Evolutionary conservation across 441 rosid species (phyloP), one percentile per base, ranked within the genome.

Genomic region (Manihot esculenta): DNA sequence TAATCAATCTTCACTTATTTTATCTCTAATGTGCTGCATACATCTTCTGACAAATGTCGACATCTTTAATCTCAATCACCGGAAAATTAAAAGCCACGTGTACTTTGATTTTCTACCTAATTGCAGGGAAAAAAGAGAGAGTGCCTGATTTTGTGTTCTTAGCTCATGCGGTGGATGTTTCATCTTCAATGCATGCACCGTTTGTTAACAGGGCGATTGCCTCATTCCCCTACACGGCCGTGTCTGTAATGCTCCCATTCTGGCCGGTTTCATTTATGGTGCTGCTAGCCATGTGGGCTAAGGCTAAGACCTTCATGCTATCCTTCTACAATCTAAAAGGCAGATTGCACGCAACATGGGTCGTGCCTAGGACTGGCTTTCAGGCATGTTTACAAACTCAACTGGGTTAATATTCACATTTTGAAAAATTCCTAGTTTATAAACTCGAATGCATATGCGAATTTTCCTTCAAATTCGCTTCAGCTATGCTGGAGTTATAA

Each of bases 141-240:
- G 87, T 80, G 15, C 89, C 99, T 18, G 97, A 91, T 78, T 95
- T 95, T 20, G 99, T 95, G 66, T 95, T 95, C 89, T 81, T 95
- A 55, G 99, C 96, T 1, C 99, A 95, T 72, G 91, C 79, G 10
- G 97, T 95, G 13, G 99, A 95, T 75, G 44, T 95, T 3, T 62
- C 80, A 21, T 83, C 92, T 3, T 68, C 89, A 1, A 61, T 89
- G 85, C 99, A 95, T 59, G 86, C 77, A 1, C 96, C 94, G 1
- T 92, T 90, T 60, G 84, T 86, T 18, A 74, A 75, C 55, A 77
- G 98, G 71, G 79, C 90, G 3, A 55, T 78, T n/a, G 83, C 92
- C 5, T 88, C 99, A 0, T 38, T 79, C 51, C 95, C 99, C 0
- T 93, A 75, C 78, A 38, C 74, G 10, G 68, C 76, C 0, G 74